phyloP scores from a whole-genome alignment of 2,329 filamentous ascomycete genomes.

The Arachnomyces sp. region DNA sequence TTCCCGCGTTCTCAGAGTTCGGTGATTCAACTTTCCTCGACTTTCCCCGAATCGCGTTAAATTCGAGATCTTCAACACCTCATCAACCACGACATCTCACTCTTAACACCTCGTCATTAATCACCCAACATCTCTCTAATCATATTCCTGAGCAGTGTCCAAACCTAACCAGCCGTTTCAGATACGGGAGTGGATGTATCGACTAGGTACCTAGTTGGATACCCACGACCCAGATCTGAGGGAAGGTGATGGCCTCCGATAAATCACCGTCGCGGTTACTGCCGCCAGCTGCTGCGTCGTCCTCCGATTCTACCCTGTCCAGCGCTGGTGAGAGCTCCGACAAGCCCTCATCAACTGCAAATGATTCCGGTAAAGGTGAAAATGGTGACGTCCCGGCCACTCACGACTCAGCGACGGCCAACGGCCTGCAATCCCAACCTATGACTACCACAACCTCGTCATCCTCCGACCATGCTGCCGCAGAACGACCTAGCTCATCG shows the following conservation, averaged over 20 bases:
- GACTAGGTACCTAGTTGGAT: constrained; percentile 2
- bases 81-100: too few species aligned
- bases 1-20: not conserved
- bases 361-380: constrained; percentile 5
- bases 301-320: constrained; percentile 19
- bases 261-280: constrained; percentile 20
- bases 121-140: too few species aligned
- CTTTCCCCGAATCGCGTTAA: not conserved
- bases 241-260: constrained; percentile 25
- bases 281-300: constrained; percentile 21
- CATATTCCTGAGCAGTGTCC: not conserved
- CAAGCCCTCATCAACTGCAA: constrained; percentile 13
- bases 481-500: constrained; percentile 32
- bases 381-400: constrained; percentile 10
- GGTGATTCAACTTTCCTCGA: not conserved
- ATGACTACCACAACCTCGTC: constrained; percentile 39
- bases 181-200: constrained; percentile 14
- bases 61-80: too few species aligned
- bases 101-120: too few species aligned
- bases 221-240: constrained; percentile 16
- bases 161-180: not conserved
- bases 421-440: constrained; percentile 33
- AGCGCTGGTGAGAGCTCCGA: constrained; percentile 12
- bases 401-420: constrained; percentile 19
- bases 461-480: constrained; percentile 28